phyloP scores from a whole-genome alignment of 1,284 basidiomycete species.

The Cutaneotrichosporon sp. region DNA sequence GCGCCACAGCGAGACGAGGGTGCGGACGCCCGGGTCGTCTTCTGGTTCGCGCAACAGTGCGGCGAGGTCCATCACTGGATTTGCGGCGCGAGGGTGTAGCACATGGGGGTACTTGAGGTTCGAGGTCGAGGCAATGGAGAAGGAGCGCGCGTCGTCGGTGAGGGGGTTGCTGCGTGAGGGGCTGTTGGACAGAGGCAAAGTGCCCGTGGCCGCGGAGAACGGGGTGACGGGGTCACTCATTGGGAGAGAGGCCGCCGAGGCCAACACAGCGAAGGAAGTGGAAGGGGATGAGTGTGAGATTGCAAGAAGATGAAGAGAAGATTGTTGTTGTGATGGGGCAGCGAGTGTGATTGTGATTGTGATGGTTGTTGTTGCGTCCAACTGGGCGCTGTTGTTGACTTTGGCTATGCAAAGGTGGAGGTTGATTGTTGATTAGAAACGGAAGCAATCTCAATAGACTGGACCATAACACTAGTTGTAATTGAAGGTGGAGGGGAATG shows the following conservation, averaged over 20 bases:
- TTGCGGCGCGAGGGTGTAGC: slow-evolving; percentile 44
- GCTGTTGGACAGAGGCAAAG: not conserved
- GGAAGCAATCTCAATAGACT: not conserved
- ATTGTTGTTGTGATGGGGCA: not conserved
- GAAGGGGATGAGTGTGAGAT: not conserved
- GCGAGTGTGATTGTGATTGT: not conserved
- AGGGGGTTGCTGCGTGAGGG: too few relatives aligned
- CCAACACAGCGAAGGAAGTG: too few relatives aligned
- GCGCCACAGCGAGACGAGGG: slow-evolving; percentile 38
- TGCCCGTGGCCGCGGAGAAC: not conserved
- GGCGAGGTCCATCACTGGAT: slow-evolving; percentile 50
- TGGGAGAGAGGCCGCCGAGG: not conserved
- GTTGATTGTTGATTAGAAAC: not conserved
- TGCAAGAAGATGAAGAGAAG: not conserved
- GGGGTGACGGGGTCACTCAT: not conserved
- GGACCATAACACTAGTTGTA: not conserved
- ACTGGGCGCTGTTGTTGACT: slow-evolving; percentile 2
- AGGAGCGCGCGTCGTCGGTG: slow-evolving; percentile 25
- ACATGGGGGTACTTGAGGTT: slow-evolving; percentile 26
- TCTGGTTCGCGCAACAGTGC: slow-evolving; percentile 28
- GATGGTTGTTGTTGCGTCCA: not conserved
- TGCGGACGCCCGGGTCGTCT: not conserved
- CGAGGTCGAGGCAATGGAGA: slow-evolving; percentile 38
- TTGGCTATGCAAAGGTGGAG: not conserved
- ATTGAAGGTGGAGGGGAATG: not conserved